A percentile compares a stretch with the other conserved stretches of the same genome.
Evolutionary conservation across 306 rosid genomes (phyloP).

Genomic region (Prunus dulcis): DNA sequence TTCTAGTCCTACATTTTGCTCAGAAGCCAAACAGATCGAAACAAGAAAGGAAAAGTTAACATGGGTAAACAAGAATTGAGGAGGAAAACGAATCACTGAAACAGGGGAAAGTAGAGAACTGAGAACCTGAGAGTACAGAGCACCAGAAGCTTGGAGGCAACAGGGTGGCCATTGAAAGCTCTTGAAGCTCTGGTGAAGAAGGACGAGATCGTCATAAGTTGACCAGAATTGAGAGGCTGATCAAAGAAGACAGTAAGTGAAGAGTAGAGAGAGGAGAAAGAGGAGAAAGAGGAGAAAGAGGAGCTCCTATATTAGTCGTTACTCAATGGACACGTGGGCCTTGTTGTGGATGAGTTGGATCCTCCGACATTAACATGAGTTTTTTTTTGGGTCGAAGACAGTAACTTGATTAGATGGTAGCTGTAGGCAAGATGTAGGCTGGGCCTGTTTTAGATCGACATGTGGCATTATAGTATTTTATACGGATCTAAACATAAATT

Average conservation of each 20-base stretch:
- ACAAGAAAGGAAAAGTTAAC: not conserved
- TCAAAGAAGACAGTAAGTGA: not conserved
- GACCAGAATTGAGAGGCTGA: not conserved
- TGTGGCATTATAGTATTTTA: too few relatives aligned
- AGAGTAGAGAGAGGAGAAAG: not conserved
- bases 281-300: not conserved
- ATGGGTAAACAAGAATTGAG: not conserved
- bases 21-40: not conserved
- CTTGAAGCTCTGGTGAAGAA: constrained; percentile 55
- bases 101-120: not conserved
- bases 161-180: constrained; percentile 40
- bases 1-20: constrained; percentile 3
- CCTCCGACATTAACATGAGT: not conserved
- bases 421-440: not conserved
- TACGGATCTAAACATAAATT: too few relatives aligned
- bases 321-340: not conserved
- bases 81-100: not conserved
- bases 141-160: constrained; percentile 52
- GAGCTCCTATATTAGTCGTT: not conserved
- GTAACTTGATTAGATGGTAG: not conserved
- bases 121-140: constrained; percentile 70
- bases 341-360: not conserved
- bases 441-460: too few relatives aligned
- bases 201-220: constrained; percentile 48
- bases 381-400: too few relatives aligned